phyloP scores from a whole-genome alignment of 1,139 yeast species.

The Suhomyces bokatorum region DNA sequence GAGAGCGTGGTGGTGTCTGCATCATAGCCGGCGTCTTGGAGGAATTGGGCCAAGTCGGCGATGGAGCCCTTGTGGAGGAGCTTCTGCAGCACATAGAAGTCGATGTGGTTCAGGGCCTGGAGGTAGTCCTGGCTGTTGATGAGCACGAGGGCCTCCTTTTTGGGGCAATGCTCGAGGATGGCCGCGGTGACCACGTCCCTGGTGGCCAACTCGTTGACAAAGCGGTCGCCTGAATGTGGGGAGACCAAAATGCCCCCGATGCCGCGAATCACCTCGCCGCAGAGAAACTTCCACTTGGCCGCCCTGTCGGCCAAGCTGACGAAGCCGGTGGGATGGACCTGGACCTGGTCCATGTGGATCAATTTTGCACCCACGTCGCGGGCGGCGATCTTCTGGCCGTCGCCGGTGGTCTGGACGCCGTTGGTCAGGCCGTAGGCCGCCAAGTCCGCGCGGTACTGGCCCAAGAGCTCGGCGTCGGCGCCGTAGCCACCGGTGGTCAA shows the following conservation, averaged over 20 bases:
- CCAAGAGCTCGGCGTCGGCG: conserved; percentile 31
- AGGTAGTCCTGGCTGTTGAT: conserved; percentile 28
- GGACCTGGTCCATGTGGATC: conserved; percentile 39
- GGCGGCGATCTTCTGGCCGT: conserved; percentile 38
- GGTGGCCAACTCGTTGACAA: conserved; percentile 37
- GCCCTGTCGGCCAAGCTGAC: conserved; percentile 21
- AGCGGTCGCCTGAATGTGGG: conserved; percentile 32
- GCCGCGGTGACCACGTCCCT: conserved; percentile 36
- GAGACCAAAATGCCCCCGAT: conserved; percentile 40
- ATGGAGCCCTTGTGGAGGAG: conserved; percentile 29
- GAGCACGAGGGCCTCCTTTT: conserved; percentile 26
- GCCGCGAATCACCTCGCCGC: conserved; percentile 41
- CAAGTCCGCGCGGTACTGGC: conserved; percentile 36
- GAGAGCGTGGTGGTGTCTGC: conserved; percentile 7
- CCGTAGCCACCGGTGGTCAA: conserved; percentile 44
- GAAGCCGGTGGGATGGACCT: conserved; percentile 44
- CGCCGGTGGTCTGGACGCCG: conserved; percentile 38
- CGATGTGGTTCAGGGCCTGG: conserved; percentile 32
- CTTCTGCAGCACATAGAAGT: conserved; percentile 31
- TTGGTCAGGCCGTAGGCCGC: conserved; percentile 36
- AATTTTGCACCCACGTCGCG: conserved; percentile 34
- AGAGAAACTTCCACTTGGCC: conserved; percentile 32
- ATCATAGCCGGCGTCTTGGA: conserved; percentile 16
- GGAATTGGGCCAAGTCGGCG: conserved; percentile 21
- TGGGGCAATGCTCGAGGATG: conserved; percentile 24